phyloP scores from a whole-genome alignment of 441 rosid genomes.

The Theobroma grandiflorum region DNA sequence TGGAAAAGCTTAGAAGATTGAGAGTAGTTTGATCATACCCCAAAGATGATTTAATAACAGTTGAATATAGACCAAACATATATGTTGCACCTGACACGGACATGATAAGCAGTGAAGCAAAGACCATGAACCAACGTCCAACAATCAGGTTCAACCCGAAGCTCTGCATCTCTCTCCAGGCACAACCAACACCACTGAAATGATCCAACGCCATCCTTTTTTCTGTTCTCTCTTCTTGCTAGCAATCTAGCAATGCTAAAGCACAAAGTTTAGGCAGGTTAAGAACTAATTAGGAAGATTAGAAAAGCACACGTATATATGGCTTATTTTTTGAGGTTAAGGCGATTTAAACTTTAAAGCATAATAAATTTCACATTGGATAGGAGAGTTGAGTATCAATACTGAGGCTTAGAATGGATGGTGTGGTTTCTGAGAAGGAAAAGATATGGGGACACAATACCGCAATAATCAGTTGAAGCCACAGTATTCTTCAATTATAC shows the following conservation, averaged over 20 bases:
- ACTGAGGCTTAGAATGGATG: neutral
- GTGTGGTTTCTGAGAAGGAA: neutral
- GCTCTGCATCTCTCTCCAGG: conserved; percentile 42
- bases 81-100: conserved; percentile 70
- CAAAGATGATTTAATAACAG: conserved; percentile 52
- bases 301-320: neutral
- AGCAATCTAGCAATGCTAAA: neutral
- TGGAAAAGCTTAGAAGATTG: conserved; percentile 64
- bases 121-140: conserved; percentile 73
- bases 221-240: neutral
- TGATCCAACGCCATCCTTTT: conserved; percentile 43
- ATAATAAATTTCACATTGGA: neutral
- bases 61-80: conserved; percentile 67
- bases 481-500: neutral
- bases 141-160: conserved; percentile 39
- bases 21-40: conserved; percentile 72
- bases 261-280: neutral
- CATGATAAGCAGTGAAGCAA: conserved; percentile 60
- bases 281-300: neutral
- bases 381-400: neutral
- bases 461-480: too few species aligned
- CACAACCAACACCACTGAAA: conserved; percentile 16
- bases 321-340: neutral
- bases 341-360: neutral
- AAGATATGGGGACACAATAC: neutral